These are phyloP conservation scores for Dothideomycetidae sp. DNA, from an alignment of 2,329 filamentous ascomycete species.

Conservation along the genomic window DNA sequence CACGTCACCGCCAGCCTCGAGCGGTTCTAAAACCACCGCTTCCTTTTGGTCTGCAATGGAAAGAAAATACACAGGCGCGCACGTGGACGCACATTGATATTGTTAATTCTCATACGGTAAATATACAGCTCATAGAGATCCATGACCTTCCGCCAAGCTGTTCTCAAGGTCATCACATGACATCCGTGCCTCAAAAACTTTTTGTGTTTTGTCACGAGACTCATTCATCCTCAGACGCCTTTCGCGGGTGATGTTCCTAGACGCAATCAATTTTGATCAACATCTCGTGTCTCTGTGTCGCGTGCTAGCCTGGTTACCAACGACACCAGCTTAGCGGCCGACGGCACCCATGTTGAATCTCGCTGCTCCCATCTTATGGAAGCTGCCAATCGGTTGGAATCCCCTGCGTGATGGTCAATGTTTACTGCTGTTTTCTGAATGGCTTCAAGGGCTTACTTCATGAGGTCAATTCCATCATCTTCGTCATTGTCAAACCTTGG, in stretches of 20 bases:
- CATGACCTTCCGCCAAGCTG: not conserved
- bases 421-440: constrained; percentile 8
- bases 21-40: no score
- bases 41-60: no score
- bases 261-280: not conserved
- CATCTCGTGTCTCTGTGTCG: no score
- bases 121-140: not conserved
- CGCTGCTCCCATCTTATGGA: constrained; percentile 23
- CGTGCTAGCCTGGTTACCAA: not conserved
- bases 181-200: no score
- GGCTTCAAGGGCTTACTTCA: constrained; percentile 36
- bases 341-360: constrained; percentile 13
- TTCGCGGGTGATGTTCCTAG: not conserved
- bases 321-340: constrained; percentile 1
- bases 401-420: no score
- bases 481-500: constrained; percentile 27
- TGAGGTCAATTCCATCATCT: constrained; percentile 35
- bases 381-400: constrained; percentile 36
- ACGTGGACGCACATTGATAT: no score
- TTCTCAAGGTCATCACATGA: not conserved
- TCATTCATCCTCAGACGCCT: not conserved
- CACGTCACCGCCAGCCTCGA: no score
- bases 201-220: not conserved
- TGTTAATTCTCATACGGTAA: no score
- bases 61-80: no score